Conservation (phyloP, 1,284 basidiomycete species). For the Stygiomarasmius scandens region DNA sequence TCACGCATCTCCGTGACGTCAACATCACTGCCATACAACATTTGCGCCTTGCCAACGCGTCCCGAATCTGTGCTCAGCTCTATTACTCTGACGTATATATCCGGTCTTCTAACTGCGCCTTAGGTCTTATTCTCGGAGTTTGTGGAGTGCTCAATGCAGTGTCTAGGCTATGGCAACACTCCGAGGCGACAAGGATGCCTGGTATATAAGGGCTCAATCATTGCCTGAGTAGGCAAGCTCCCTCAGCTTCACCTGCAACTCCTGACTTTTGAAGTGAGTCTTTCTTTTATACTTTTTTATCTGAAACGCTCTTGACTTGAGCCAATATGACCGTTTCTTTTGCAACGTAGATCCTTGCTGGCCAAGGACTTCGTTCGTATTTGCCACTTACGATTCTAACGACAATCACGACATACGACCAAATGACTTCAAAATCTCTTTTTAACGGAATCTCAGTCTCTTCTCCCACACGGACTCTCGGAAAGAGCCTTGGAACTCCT, state of each 20-base stretch:
- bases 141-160: no score
- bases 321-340: neutral
- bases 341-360: constrained; percentile 14
- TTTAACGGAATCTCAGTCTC: constrained; percentile 27
- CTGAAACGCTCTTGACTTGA: neutral
- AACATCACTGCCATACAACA: no score
- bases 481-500: constrained; percentile 3
- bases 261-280: constrained; percentile 1
- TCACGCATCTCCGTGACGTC: no score
- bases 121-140: no score
- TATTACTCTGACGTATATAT: no score
- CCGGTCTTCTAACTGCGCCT: no score
- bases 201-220: neutral
- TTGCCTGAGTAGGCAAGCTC: neutral
- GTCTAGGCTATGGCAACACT: no score
- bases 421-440: constrained; percentile 26
- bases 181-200: neutral
- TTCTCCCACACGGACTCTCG: constrained; percentile 32
- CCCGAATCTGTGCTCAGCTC: no score
- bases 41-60: no score
- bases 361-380: constrained; percentile 14
- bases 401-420: neutral
- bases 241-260: neutral
- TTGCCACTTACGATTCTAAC: constrained; percentile 11
- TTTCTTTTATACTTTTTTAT: neutral